phyloP scores from a whole-genome alignment of 176 grass and related monocot species.

The Stipa capillata region DNA sequence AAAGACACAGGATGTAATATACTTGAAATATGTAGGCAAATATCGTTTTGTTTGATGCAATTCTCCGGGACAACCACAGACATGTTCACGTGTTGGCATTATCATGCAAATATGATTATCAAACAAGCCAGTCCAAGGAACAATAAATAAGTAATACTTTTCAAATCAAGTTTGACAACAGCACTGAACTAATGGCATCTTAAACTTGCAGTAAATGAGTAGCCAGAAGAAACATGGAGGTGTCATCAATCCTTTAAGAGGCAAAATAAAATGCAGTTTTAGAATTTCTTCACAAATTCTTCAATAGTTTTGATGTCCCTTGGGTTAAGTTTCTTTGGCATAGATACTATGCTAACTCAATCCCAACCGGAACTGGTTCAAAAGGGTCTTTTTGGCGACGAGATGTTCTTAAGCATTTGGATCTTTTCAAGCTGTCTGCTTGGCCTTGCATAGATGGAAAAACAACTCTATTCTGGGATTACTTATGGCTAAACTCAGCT shows the following conservation, averaged over 20 bases:
- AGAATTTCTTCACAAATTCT: background rate
- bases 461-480: background rate
- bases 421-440: background rate
- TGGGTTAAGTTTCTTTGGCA: background rate
- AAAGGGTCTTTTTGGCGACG: background rate
- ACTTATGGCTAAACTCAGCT: background rate
- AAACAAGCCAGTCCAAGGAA: background rate
- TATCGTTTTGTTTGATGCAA: background rate
- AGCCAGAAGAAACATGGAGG: background rate
- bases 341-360: background rate
- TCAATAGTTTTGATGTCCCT: background rate
- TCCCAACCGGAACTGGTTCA: background rate
- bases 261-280: background rate
- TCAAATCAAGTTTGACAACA: background rate
- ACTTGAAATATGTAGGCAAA: background rate
- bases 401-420: background rate
- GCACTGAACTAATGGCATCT: background rate
- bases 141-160: background rate
- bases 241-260: background rate
- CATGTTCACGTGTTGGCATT: background rate
- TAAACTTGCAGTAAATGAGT: background rate
- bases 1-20: background rate
- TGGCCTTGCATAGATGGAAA: background rate
- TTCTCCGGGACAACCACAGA: background rate
- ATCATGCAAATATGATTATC: conserved; percentile 1